Evolutionary conservation across 352 stramenopile species (phyloP).

Genomic region (Phytophthora pistaciae): DNA sequence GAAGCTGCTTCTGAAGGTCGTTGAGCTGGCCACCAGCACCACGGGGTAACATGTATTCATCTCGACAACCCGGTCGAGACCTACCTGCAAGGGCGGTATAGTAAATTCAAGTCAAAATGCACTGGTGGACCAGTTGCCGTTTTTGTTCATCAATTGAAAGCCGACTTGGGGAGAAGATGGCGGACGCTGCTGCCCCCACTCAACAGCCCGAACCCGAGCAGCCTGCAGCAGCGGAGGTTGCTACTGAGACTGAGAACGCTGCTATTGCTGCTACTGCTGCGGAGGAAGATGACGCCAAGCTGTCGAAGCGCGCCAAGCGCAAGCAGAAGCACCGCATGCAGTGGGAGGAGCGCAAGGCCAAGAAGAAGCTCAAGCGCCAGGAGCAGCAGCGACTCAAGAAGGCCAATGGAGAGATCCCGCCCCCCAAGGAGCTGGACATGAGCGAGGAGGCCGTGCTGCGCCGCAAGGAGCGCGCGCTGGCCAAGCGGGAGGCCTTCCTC

Average conservation of each 20-base stretch:
- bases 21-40: not conserved
- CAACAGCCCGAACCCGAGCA: constrained; percentile 1
- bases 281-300: constrained; percentile 5
- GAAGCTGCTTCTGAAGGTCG: not conserved
- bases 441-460: constrained; percentile 75
- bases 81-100: constrained; percentile 6
- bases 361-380: constrained; percentile 86
- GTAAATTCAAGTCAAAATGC: constrained; percentile 24
- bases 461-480: constrained; percentile 65
- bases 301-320: constrained; percentile 65
- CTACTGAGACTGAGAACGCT: not conserved
- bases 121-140: constrained; percentile 22
- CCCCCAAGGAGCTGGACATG: constrained; percentile 76
- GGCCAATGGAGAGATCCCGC: constrained; percentile 31
- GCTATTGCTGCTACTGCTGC: not conserved
- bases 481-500: constrained; percentile 79
- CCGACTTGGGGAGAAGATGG: constrained; percentile 8
- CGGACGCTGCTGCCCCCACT: not conserved
- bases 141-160: constrained; percentile 2
- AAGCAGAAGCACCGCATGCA: constrained; percentile 69
- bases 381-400: constrained; percentile 52
- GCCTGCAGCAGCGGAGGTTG: not conserved
- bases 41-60: not conserved
- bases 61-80: not conserved
- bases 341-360: constrained; percentile 85